phyloP scores from a whole-genome alignment of 2,329 filamentous ascomycete species.

The Exophiala sp. region DNA sequence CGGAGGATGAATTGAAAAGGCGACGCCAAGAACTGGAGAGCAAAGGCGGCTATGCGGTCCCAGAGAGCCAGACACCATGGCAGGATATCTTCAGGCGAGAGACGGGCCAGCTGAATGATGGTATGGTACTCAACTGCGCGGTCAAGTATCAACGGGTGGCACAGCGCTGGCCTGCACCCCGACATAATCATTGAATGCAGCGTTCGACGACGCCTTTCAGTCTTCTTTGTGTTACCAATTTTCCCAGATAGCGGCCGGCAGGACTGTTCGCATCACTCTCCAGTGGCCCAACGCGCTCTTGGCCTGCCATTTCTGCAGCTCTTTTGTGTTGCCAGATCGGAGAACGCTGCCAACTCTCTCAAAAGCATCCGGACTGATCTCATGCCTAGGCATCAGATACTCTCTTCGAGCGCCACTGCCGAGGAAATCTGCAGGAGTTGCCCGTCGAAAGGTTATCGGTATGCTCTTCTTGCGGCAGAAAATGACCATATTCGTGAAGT shows the following conservation, averaged over 20 bases:
- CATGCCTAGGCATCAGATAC: slow-evolving; percentile 66
- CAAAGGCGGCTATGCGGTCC: slow-evolving; percentile 36
- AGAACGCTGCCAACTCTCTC: slow-evolving; percentile 50
- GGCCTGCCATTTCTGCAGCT: slow-evolving; percentile 65
- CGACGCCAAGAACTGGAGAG: slow-evolving; percentile 38
- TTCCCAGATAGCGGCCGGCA: slow-evolving; percentile 78
- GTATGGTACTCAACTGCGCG: slow-evolving; percentile 45
- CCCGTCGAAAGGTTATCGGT: slow-evolving; percentile 60
- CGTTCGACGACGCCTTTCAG: too few species aligned
- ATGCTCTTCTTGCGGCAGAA: slow-evolving; percentile 67
- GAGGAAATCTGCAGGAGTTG: slow-evolving; percentile 61
- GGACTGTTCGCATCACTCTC: slow-evolving; percentile 79
- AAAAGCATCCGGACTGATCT: slow-evolving; percentile 52
- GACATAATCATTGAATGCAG: slow-evolving; percentile 41
- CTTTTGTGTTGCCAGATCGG: slow-evolving; percentile 56
- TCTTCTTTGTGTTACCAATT: slow-evolving; percentile 60
- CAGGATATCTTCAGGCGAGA: slow-evolving; percentile 48
- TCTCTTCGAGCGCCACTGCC: slow-evolving; percentile 62
- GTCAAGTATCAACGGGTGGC: slow-evolving; percentile 45
- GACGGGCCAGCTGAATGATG: slow-evolving; percentile 42
- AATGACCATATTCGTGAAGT: slow-evolving; percentile 94
- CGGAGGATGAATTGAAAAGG: slow-evolving; percentile 38
- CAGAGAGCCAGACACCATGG: slow-evolving; percentile 47
- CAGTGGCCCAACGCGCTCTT: slow-evolving; percentile 79
- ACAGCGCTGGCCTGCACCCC: slow-evolving; percentile 38